Base-by-base conservation (phyloP, 108 stramenopile species). In the Pseudonitzschia pungens region DNA sequence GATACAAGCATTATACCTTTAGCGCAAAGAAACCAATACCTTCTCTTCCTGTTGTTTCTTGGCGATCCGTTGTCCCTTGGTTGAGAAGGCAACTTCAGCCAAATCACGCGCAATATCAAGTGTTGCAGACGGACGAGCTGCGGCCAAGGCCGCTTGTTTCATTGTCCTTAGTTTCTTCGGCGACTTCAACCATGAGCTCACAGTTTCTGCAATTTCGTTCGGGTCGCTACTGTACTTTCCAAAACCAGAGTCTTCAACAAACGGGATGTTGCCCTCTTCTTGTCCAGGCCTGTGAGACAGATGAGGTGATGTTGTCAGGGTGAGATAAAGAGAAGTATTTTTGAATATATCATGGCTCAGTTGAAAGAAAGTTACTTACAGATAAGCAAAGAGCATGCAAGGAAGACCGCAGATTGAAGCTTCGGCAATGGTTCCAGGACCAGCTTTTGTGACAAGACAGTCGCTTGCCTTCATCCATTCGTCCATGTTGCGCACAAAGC, bases 361-460 rank as follows among this genome's bases (percentile, higher is more conserved):
- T 15, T 18, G 42, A 42, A 59, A 9, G 18, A 10, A 32, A 71
- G 1, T 16, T 14, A 71, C 81, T 70, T 67, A 78, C 70, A 98
- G 77, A 75, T 83, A 97, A 24, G 90, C 82, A 64, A 90, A 93
- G 8, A 97, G 82, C 82, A 98, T 93, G 50, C 93, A 90, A 26
- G 98, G 97, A n/a, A 97, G 77, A 11, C 98, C 97, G 65, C 95
- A 89, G 28, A 93, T 92, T 12, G 89, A 89, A 16, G 98, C 96
- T 75, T 98, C 98, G 10, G 98, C 98, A 64, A 98, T 97, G 4
- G 96, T 97, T 56, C 98, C 98, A 32, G 98, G 98, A 5, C 97
- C 98, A 14, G 98, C 98, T 65, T 96, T 96, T 36, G 90, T 94
- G 45, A 94, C 89, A 9, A 94, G 68, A 51, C 83, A 86, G 77